Percentiles rank a stretch among this genome's conserved stretches.
phyloP scores from a whole-genome alignment of 1,139 yeast genomes.

The Yamadazyma friedrichii region DNA sequence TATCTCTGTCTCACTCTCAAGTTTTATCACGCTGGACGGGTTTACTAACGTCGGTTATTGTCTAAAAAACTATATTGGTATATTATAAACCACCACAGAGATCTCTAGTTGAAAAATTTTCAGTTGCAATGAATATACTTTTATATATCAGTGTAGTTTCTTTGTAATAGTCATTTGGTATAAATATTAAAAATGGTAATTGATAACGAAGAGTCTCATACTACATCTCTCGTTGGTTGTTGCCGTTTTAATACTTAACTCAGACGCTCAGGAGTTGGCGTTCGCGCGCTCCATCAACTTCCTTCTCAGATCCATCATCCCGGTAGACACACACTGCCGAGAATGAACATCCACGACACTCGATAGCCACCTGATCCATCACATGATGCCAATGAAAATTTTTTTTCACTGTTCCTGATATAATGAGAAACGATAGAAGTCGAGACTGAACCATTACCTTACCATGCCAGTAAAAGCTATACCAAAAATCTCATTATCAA shows the following conservation, averaged over 20 bases:
- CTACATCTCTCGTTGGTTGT: conserved; percentile 5
- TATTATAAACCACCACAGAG: not conserved
- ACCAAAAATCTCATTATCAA: conserved; percentile 53
- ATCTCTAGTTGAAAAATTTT: conserved; percentile 1
- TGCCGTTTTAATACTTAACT: conserved; percentile 1
- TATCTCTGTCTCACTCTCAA: conserved; percentile 7
- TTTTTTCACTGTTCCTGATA: not conserved
- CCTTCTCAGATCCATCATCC: too few species aligned
- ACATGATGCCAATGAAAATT: not conserved
- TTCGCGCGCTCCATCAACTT: not conserved
- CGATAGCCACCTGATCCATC: too few species aligned
- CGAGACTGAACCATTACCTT: not conserved
- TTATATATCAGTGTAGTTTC: not conserved
- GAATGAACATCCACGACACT: too few species aligned
- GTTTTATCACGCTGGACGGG: not conserved
- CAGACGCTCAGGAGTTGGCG: not conserved
- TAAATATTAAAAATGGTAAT: conserved; percentile 9
- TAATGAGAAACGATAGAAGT: not conserved
- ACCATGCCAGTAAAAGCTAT: conserved; percentile 53
- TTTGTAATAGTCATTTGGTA: conserved; percentile 4
- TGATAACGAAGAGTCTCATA: conserved; percentile 6
- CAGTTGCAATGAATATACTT: not conserved
- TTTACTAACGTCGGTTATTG: too few species aligned
- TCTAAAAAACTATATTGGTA: too few species aligned
- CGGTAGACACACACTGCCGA: too few species aligned